These are phyloP conservation scores for Aureobasidium zeae DNA, from an alignment of 2,329 filamentous ascomycete species.

Conservation along the genomic window DNA sequence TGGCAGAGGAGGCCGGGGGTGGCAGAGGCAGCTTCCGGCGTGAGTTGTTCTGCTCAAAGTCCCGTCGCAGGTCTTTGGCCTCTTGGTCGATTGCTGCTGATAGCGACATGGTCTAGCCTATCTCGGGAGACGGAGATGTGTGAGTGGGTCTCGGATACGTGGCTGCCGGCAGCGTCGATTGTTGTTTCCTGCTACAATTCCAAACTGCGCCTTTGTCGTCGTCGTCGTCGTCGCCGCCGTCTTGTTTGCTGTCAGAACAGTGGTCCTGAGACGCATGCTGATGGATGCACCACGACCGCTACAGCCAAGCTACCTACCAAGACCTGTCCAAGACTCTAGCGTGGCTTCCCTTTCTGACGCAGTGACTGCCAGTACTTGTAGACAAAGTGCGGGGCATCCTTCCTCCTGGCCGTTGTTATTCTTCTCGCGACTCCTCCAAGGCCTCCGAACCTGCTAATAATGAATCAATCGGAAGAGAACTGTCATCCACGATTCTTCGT, in stretches of 20 bases:
- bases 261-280: too few relatives aligned
- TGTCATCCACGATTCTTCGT: too few relatives aligned
- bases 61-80: slow-evolving; percentile 13
- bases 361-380: too few relatives aligned
- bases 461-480: too few relatives aligned
- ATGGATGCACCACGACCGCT: too few relatives aligned
- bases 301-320: too few relatives aligned
- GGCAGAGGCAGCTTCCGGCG: slow-evolving; percentile 5
- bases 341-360: neutral
- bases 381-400: neutral
- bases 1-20: neutral
- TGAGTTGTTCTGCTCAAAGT: slow-evolving; percentile 6
- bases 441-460: too few relatives aligned
- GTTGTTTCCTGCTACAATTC: too few relatives aligned
- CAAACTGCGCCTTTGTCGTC: too few relatives aligned
- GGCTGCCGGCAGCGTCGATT: neutral
- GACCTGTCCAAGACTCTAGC: neutral
- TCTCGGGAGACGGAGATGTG: slow-evolving; percentile 5
- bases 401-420: neutral
- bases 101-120: slow-evolving; percentile 15
- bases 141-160: slow-evolving; percentile 11
- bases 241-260: slow-evolving; percentile 8
- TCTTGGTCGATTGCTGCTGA: slow-evolving; percentile 13
- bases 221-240: too few relatives aligned
- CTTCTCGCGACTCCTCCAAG: too few relatives aligned